These are phyloP conservation scores for Hanseniaspora jakobsenii DNA, from an alignment of 805 yeast species.

Conservation along the genomic window DNA sequence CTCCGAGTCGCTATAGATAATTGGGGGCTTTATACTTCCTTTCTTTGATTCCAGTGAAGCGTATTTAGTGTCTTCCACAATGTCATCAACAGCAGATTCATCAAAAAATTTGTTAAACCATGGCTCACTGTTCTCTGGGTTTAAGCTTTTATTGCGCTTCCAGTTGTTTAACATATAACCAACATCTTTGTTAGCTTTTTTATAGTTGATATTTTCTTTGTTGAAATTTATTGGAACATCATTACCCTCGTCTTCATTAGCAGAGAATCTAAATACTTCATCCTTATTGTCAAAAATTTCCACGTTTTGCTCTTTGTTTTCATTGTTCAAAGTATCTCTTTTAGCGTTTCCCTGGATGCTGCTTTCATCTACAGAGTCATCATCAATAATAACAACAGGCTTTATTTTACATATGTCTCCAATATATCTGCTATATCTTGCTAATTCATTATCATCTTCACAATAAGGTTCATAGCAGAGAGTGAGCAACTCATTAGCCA, in stretches of 20 bases:
- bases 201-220: background rate
- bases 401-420: slow-evolving; percentile 2
- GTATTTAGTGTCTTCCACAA: slow-evolving; percentile 4
- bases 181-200: background rate
- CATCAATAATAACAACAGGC: background rate
- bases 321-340: background rate
- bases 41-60: background rate
- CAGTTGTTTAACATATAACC: background rate
- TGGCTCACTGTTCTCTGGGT: too few species aligned
- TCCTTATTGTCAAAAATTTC: background rate
- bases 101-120: too few species aligned
- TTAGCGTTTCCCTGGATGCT: background rate
- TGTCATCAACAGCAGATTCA: background rate
- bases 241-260: background rate
- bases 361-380: background rate
- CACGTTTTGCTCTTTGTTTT: background rate
- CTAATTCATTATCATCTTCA: background rate
- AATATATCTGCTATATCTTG: slow-evolving; percentile 3
- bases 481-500: slow-evolving; percentile 1
- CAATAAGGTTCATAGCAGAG: slow-evolving; percentile 2
- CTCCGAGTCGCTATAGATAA: slow-evolving; percentile 5
- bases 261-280: background rate
- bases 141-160: too few species aligned
- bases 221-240: background rate
- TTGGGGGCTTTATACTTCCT: background rate